Evolutionary conservation across 768 basidiomycete genomes (phyloP), one percentile per base, ranked within the genome.

Genomic region (Phanerochaete sordida): DNA sequence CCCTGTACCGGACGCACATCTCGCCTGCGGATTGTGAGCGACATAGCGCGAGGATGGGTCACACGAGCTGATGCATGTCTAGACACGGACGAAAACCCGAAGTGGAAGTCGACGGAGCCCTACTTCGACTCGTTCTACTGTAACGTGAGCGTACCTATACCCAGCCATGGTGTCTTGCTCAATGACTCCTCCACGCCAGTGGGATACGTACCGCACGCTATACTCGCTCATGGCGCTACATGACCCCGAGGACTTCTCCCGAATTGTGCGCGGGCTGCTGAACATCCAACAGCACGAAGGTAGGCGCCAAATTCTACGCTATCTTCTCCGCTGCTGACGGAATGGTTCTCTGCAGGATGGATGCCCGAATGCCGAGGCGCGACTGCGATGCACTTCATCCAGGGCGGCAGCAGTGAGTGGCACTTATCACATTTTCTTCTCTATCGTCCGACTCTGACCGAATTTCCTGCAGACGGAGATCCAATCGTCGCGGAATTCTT

Each of bases 121-220:
- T 88, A 88, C 62, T 87, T 77, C 57, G 85, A 88, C 68, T 85
- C 85, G 0, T 77, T 86, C 53, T 87, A 88, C 62, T 88, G 86
- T 72, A 87, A 87, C 58, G 85, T 84, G 61, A n/a, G 80, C 64
- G 23, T 39, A 23, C 1, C 54, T 13, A n/a, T 37, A 28, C 5
- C 11, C 37, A 26, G 1, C 13, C 19, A 21, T 35, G 28, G 15
- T 12, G 54, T 9, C 6, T 24, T 37, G 30, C 11, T 5, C 55
- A 5, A 21, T 53, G 45, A 43, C 37, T 7, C 24, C 35, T n/a
- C 28, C 2, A 6, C 27, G 8, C n/a, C 56, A 86, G 84, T 85
- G 85, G 86, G 85, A 87, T 62, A 86, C 85, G 1, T 86, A 82
- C 66, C 77, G 85, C 16, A 85, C 84, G 0, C 71, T 87, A 11